Evolutionary conservation across 176 grass and related monocot genomes (phyloP).

Genomic region (Phragmites australis): DNA sequence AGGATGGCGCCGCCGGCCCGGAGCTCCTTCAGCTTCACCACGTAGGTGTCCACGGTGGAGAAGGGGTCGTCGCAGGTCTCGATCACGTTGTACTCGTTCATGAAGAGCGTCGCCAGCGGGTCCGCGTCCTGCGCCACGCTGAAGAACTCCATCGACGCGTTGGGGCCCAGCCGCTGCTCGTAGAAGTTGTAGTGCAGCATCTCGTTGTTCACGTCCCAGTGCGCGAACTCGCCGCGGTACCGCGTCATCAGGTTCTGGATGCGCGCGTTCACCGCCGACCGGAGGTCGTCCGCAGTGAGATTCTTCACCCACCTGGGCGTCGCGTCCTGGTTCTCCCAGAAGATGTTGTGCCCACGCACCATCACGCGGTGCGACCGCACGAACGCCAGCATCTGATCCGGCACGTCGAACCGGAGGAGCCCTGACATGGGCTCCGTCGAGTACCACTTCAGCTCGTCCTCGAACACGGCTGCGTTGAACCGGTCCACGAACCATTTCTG

Average conservation of each 20-base stretch:
- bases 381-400: constrained; percentile 84
- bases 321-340: constrained; percentile 94
- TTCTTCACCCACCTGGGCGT: constrained; percentile 82
- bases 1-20: constrained; percentile 63
- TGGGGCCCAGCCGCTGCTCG: constrained; percentile 75
- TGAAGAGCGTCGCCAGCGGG: constrained; percentile 92
- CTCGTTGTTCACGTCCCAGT: constrained; percentile 99
- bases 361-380: constrained; percentile 74
- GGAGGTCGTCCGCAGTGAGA: constrained; percentile 66
- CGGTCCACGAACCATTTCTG: constrained; percentile 85
- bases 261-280: constrained; percentile 68
- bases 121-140: constrained; percentile 83
- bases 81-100: constrained; percentile 97
- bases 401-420: constrained; percentile 59
- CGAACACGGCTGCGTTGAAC: constrained; percentile 95
- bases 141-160: constrained; percentile 88
- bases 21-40: constrained; percentile 64
- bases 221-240: constrained; percentile 94
- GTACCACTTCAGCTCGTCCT: constrained; percentile 99
- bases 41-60: constrained; percentile 84
- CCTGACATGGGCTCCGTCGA: constrained; percentile 81
- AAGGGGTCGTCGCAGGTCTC: constrained; percentile 87
- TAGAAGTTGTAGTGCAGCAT: constrained; percentile 99
- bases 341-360: constrained; percentile 97
- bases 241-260: constrained; percentile 78